These are phyloP conservation scores for Mycogone perniciosa DNA, from an alignment of 2,329 filamentous ascomycete genomes.

Conservation along the genomic window DNA sequence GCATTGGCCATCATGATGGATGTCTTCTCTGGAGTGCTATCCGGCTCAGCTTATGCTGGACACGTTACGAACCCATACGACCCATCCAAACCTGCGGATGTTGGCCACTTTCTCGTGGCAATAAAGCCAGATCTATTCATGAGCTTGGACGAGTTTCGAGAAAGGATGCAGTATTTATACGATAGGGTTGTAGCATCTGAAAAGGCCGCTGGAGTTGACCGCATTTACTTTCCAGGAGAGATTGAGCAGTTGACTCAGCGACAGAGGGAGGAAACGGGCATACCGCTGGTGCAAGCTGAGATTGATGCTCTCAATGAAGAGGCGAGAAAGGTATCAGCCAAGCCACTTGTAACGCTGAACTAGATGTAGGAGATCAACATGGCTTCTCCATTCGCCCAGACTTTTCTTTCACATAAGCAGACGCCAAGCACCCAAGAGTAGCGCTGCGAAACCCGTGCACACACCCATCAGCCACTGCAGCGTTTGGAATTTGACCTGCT, in stretches of 20 bases:
- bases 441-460: slow-evolving; percentile 59
- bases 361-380: too few species aligned
- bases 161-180: slow-evolving; percentile 52
- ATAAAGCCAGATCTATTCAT: slow-evolving; percentile 73
- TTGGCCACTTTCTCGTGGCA: slow-evolving; percentile 67
- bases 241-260: slow-evolving; percentile 51
- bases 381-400: background rate
- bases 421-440: slow-evolving; percentile 64
- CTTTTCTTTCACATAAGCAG: slow-evolving; percentile 50
- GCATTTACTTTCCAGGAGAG: slow-evolving; percentile 57
- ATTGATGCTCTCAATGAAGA: slow-evolving; percentile 50
- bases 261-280: slow-evolving; percentile 47
- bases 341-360: too few species aligned
- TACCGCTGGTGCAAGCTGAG: slow-evolving; percentile 52
- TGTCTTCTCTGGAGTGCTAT: slow-evolving; percentile 74
- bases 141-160: slow-evolving; percentile 61
- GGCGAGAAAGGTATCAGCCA: slow-evolving; percentile 33
- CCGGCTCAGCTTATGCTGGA: slow-evolving; percentile 71
- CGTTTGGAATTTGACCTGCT: slow-evolving; percentile 96
- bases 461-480: slow-evolving; percentile 97
- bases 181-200: slow-evolving; percentile 47
- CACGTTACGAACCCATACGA: slow-evolving; percentile 74
- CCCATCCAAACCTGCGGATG: slow-evolving; percentile 58
- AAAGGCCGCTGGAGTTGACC: slow-evolving; percentile 48
- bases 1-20: slow-evolving; percentile 82